A percentile compares a stretch with the other conserved stretches of the same genome.
phyloP scores from a whole-genome alignment of 2,329 filamentous ascomycete species.

The Emmonsiellopsis sp. region DNA sequence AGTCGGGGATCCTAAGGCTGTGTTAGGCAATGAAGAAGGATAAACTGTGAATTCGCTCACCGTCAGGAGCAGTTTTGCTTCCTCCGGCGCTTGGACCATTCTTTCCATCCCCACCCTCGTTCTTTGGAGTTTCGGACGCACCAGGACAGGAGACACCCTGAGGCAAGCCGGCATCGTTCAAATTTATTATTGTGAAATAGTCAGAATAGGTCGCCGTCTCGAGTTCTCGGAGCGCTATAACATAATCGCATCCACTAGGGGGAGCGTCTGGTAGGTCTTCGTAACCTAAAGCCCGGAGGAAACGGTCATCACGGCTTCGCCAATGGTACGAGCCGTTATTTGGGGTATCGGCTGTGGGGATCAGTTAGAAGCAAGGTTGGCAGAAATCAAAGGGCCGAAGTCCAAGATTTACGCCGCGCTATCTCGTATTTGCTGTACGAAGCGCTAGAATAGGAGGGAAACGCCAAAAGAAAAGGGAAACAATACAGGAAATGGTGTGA shows the following conservation, averaged over 20 bases:
- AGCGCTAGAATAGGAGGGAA: neutral
- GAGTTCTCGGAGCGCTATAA: conserved; percentile 4
- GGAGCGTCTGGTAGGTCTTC: conserved; percentile 6
- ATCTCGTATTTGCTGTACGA: neutral
- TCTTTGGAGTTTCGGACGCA: neutral
- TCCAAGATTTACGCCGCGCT: neutral
- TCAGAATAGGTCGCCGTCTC: conserved; percentile 3
- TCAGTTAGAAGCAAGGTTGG: neutral
- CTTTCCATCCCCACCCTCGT: neutral
- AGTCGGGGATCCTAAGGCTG: neutral
- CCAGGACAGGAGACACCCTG: conserved; percentile 3
- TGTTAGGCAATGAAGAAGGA: neutral
- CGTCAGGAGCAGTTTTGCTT: neutral
- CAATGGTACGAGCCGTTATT: conserved; percentile 12
- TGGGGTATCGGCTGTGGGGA: conserved; percentile 2
- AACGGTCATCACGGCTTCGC: conserved; percentile 10
- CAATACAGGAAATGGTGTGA: conserved; percentile 9
- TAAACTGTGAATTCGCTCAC: neutral
- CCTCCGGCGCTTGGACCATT: neutral
- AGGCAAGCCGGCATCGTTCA: conserved; percentile 7
- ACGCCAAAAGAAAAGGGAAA: neutral
- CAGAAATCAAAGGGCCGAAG: neutral
- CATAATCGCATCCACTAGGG: conserved; percentile 10
- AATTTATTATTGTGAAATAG: conserved; percentile 11
- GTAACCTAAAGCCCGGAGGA: conserved; percentile 2